Conservation (phyloP, 495 filamentous ascomycete genomes). For the Margaritispora aquatica region DNA sequence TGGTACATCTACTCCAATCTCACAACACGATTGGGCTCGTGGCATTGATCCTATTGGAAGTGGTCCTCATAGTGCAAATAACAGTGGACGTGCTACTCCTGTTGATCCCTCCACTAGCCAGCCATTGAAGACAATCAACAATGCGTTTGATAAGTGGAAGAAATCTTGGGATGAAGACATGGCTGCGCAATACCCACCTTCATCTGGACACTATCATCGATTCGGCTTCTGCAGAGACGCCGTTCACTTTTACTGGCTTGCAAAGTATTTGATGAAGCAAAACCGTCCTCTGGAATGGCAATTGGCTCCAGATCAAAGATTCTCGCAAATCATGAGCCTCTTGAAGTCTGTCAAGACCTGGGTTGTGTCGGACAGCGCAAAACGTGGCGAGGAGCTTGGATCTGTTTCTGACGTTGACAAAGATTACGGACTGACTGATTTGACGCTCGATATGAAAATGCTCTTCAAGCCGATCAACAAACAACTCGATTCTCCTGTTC, state of each 20-base stretch:
- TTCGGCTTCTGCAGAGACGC: conserved; percentile 60
- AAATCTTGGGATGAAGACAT: conserved; percentile 58
- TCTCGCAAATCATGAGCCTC: conserved; percentile 48
- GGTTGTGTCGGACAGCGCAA: conserved; percentile 43
- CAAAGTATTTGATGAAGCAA: conserved; percentile 44
- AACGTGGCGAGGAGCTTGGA: conserved; percentile 48
- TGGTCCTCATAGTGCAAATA: conserved; percentile 13
- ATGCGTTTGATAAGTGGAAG: conserved; percentile 60
- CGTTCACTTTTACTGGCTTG: conserved; percentile 61
- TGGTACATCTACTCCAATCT: conserved; percentile 44
- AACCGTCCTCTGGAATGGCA: conserved; percentile 38
- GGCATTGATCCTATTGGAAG: conserved; percentile 21
- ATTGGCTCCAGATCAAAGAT: conserved; percentile 47
- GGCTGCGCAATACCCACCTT: conserved; percentile 51
- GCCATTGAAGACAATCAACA: conserved; percentile 24
- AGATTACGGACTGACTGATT: conserved; percentile 49
- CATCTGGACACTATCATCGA: conserved; percentile 34
- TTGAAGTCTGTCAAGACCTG: conserved; percentile 50
- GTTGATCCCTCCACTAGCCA: conserved; percentile 12
- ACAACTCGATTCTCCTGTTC: conserved; percentile 22
- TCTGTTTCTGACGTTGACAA: conserved; percentile 54
- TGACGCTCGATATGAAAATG: conserved; percentile 61
- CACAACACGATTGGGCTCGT: conserved; percentile 23
- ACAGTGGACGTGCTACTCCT: conserved; percentile 21
- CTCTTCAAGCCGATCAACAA: conserved; percentile 48